Base-by-base conservation (phyloP, 2,329 filamentous ascomycete genomes). In the Lecanicillium sp. region DNA sequence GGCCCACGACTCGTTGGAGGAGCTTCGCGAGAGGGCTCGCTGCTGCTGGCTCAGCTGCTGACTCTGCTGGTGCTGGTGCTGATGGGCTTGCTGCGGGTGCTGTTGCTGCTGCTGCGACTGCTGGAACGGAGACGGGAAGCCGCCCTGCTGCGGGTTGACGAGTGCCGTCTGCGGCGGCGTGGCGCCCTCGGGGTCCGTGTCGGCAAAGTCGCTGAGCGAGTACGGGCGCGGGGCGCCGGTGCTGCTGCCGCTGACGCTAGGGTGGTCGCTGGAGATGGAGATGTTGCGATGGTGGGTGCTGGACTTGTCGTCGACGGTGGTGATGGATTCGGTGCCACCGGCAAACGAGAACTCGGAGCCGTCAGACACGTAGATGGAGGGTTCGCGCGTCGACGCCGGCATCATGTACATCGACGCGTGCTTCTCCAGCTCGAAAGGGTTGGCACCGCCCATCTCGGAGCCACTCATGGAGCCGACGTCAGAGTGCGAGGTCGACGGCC, bases 391-490 rank as follows among this genome's bases (percentile, higher is more conserved):
- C 17, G 44, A 38, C 5, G 39, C 17, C 1, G 68, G 62, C 55
- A 62, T 58, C 11, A 66, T 67, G 52, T 80, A 79, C 2, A 81
- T 63, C 1, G 78, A 81, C 1, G 77, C 68, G 54, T 83, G 79
- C n/a, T 75, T 73, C 59, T 84, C 81, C 3, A 84, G 68, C 47
- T 83, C 78, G 49, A 84, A 84, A 0, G 80, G 78, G 54, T 79
- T 79, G 2, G 68, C 71, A 11, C 72, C 68, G 21, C 76, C 73
- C 26, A 76, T 61, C 49, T 81, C 76, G 1, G 78, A 79, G 43
- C 78, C 79, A 7, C 72, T 70, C 10, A 81, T 66, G 1, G 77
- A 80, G 2, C 61, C 73, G 11, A 70, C 74, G 51, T 81, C 78
- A 1, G 79, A 83, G 58, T 81, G 75, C 10, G 78, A 78, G 0